Conservation (phyloP, 345 rosid genomes). For the Garcia nutans region DNA sequence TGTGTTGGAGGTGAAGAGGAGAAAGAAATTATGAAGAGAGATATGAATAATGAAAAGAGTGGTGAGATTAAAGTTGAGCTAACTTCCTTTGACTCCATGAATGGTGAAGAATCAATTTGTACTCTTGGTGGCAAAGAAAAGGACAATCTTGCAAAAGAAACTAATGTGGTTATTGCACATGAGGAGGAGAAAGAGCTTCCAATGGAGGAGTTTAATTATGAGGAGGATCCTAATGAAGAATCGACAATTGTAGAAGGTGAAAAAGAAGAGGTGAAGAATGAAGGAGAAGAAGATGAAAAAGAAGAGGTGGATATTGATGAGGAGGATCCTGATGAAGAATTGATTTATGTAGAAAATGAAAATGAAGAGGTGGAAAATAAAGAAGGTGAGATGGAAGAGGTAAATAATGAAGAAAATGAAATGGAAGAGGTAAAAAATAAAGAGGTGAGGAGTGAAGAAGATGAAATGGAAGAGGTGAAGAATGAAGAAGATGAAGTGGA, state of each 20-base stretch:
- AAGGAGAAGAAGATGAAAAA: no score
- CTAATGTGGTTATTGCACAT: not conserved
- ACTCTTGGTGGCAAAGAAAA: not conserved
- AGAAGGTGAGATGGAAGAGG: not conserved
- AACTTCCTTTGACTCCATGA: not conserved
- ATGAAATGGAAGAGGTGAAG: not conserved
- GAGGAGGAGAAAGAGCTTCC: not conserved
- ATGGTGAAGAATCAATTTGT: not conserved
- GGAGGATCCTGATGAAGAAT: constrained; percentile 3
- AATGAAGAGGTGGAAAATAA: not conserved
- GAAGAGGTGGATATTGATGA: not conserved
- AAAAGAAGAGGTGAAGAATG: not conserved
- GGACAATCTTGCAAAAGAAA: constrained; percentile 1
- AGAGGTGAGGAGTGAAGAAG: not conserved
- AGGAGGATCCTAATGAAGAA: not conserved
- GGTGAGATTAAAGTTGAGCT: not conserved
- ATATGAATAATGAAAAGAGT: not conserved
- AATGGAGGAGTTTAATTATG: not conserved
- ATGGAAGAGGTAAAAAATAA: not conserved
- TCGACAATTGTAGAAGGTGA: no score
- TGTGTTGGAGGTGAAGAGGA: constrained; percentile 1
- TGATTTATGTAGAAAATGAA: not conserved
- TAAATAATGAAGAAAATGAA: not conserved
- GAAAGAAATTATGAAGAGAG: not conserved
- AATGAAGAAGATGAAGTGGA: not conserved